Conservation (phyloP, 345 rosid species). For the Populus ilicifolia region DNA sequence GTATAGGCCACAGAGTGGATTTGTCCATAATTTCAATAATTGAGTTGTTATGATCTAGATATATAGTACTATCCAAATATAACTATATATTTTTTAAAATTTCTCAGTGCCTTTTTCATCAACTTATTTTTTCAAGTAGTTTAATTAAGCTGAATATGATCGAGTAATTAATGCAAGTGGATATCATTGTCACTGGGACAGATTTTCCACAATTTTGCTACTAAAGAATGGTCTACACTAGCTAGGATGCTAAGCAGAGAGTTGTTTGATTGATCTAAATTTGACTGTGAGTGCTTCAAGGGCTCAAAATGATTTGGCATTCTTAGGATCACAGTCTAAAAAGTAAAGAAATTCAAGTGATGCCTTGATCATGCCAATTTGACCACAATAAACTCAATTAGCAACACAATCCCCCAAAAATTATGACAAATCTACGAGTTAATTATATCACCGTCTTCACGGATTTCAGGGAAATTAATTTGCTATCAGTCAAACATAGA, state of each 20-base stretch:
- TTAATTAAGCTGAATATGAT: not conserved
- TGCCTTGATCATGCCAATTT: not conserved
- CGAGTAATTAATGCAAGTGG: not conserved
- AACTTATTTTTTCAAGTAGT: not conserved
- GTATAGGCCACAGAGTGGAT: not conserved
- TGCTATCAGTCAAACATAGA: not conserved
- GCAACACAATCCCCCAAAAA: not conserved
- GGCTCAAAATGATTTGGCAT: not conserved
- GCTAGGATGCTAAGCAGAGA: not conserved
- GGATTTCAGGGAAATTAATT: not conserved
- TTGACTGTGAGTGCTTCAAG: not conserved
- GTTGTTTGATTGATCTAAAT: not conserved
- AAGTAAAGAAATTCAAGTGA: not conserved
- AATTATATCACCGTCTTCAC: not conserved
- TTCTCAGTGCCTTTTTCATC: not conserved
- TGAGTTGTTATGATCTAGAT: not conserved
- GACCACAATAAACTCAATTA: not conserved
- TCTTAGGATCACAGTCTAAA: not conserved
- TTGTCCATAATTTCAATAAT: conserved; percentile 33
- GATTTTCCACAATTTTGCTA: not conserved
- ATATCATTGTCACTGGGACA: conserved; percentile 4
- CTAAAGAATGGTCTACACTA: not conserved
- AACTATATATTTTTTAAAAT: not conserved
- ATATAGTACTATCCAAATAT: not conserved
- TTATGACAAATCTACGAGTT: not conserved